Evolutionary conservation across 345 rosid species (phyloP), one percentile per base, ranked within the genome.

Genomic region (Gossypium australe): DNA sequence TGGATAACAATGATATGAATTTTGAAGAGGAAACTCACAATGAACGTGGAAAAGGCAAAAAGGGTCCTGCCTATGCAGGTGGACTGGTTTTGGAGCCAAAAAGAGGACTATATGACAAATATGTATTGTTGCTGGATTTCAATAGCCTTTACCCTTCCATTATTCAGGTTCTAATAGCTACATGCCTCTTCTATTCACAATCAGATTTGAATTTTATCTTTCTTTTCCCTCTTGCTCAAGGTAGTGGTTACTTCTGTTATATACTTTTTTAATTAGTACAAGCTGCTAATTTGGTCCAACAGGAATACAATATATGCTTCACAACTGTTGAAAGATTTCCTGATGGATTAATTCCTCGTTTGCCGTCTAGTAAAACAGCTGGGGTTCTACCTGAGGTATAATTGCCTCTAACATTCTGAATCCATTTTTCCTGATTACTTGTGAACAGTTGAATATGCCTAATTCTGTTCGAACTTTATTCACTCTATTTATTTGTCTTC

Each of bases 71-170:
- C 73, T 95, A 95, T 83, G 89, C 89, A 44, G 99, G 99, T 75
- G 98, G 99, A 78, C 82, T 95, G 81, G 98, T 95, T 78, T 83
- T 95, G 89, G 99, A 95, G 87, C 99, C 98, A 41, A 95, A 95
- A 82, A 91, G 77, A 78, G 98, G 99, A 80, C 79, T 95, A 77
- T 95, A 93, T 82, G 99, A 95, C 86, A 95, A 89, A 84, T 91
- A 87, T 83, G 86, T 95, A 60, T 80, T 95, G 85, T 96, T 95
- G 86, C 88, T 93, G 67, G 99, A 95, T 86, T 95, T 93, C 84
- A 95, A 91, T 78, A 95, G 99, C 83, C 98, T 95, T 72, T 95
- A 95, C 77, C 99, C 99, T 69, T 95, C 99, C 81, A 95, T 95
- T 55, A 95, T 95, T 80, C 99, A 95, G 97, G 99, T 93, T 80